Conservation (phyloP, 192 early-diverging fungal genomes). For the Coemansia umbellata region DNA sequence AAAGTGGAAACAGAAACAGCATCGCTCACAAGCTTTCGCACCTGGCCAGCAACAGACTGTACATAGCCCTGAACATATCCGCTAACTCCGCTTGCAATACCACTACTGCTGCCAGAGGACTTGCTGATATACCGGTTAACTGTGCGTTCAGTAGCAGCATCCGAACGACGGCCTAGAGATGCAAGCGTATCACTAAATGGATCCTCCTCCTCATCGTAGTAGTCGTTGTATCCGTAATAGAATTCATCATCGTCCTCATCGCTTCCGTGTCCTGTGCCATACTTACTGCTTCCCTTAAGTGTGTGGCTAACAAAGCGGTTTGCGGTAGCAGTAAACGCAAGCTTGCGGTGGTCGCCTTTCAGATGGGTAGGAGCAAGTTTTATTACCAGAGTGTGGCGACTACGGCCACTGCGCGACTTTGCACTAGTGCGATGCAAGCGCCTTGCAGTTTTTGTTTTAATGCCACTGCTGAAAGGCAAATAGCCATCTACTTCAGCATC, state of each 20-base stretch:
- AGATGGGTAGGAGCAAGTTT: conserved; percentile 45
- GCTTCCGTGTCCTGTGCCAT: background rate
- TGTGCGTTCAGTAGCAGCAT: conserved; percentile 10
- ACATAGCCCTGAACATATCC: conserved; percentile 43
- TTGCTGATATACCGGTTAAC: background rate
- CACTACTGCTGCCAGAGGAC: background rate
- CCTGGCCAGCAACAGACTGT: conserved; percentile 47
- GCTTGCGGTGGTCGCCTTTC: conserved; percentile 45
- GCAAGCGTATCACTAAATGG: conserved; percentile 5
- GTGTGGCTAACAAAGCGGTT: background rate
- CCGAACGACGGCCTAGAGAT: background rate
- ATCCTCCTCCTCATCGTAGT: conserved; percentile 33
- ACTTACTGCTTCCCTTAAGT: background rate
- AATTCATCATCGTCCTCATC: conserved; percentile 6
- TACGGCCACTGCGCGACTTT: conserved; percentile 9
- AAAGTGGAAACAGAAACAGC: conserved; percentile 28
- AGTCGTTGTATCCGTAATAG: conserved; percentile 12
- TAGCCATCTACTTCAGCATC: background rate
- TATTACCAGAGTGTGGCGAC: conserved; percentile 40
- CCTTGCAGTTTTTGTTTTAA: background rate
- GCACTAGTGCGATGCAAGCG: conserved; percentile 1
- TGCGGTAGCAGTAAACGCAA: conserved; percentile 13
- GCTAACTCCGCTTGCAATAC: conserved; percentile 13
- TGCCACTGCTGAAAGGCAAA: background rate
- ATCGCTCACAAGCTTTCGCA: conserved; percentile 40